Conservation (phyloP, 2,329 filamentous ascomycete genomes). For the Exophiala dermatitidis region DNA sequence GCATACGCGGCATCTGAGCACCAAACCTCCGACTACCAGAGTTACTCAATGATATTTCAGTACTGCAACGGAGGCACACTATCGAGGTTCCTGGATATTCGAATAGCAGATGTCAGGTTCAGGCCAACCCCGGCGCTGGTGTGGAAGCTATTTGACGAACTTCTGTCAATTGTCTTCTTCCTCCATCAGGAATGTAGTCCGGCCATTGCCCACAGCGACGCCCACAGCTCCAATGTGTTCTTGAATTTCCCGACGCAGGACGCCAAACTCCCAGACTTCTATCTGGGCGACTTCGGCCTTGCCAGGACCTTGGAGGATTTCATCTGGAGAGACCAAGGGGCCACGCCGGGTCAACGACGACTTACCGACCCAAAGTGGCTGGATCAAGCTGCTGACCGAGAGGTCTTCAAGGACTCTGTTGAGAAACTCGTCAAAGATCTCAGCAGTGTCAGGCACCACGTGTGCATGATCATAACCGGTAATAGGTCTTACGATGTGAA, state of each 20-base stretch:
- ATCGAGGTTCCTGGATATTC: not conserved
- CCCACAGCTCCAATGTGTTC: conserved; percentile 13
- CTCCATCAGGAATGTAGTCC: conserved; percentile 6
- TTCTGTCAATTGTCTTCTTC: conserved; percentile 2
- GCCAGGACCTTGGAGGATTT: not conserved
- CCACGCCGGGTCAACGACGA: not conserved
- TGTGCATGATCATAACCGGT: not conserved
- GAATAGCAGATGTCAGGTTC: not conserved
- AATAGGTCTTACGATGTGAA: not conserved
- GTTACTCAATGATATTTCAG: conserved; percentile 7
- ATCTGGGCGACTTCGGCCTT: conserved; percentile 10
- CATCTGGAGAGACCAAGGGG: not conserved
- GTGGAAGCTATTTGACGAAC: conserved; percentile 8
- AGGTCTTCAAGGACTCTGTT: not conserved
- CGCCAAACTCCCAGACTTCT: conserved; percentile 6
- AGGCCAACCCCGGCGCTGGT: not conserved
- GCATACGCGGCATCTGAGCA: not conserved
- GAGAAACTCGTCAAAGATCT: not conserved
- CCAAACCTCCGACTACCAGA: not conserved
- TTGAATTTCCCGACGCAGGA: conserved; percentile 8
- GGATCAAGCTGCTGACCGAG: not conserved
- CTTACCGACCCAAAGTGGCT: not conserved
- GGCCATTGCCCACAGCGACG: conserved; percentile 3
- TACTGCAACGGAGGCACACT: conserved; percentile 17
- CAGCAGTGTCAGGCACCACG: not conserved